A percentile compares a stretch with the other conserved stretches of the same genome.
These are phyloP conservation scores for Barnettozyma vustinii DNA, from an alignment of 805 yeast species.

Conservation along the genomic window DNA sequence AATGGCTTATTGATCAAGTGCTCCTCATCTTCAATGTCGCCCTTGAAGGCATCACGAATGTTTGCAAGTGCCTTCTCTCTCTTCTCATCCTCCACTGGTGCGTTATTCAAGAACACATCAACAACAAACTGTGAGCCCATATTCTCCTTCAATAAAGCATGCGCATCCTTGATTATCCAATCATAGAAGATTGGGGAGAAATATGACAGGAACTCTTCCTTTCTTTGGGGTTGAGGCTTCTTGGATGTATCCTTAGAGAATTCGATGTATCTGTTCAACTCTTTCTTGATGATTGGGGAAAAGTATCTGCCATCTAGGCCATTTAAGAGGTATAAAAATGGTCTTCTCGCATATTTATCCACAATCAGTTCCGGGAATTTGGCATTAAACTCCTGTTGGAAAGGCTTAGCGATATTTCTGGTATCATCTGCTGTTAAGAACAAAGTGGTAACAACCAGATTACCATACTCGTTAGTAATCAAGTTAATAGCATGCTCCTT, in stretches of 20 bases:
- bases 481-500: slow-evolving; percentile 72
- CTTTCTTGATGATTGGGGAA: slow-evolving; percentile 61
- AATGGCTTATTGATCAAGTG: slow-evolving; percentile 71
- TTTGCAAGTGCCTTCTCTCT: slow-evolving; percentile 48
- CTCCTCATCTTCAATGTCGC: slow-evolving; percentile 57
- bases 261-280: slow-evolving; percentile 54
- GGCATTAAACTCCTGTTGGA: slow-evolving; percentile 52
- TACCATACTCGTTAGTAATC: slow-evolving; percentile 83
- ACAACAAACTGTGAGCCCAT: slow-evolving; percentile 79
- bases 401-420: slow-evolving; percentile 69
- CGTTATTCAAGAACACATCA: slow-evolving; percentile 63
- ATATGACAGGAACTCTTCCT: slow-evolving; percentile 57
- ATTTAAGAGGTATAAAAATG: slow-evolving; percentile 71
- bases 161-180: slow-evolving; percentile 44
- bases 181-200: slow-evolving; percentile 64
- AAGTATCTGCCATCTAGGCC: slow-evolving; percentile 82
- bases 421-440: slow-evolving; percentile 93
- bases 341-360: slow-evolving; percentile 82
- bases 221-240: slow-evolving; percentile 75
- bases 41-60: slow-evolving; percentile 54
- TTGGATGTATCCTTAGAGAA: slow-evolving; percentile 69
- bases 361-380: slow-evolving; percentile 48
- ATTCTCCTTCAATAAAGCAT: slow-evolving; percentile 55
- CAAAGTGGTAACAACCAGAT: slow-evolving; percentile 68
- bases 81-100: slow-evolving; percentile 33